A percentile compares a stretch with the other conserved stretches of the same genome.
These are phyloP conservation scores for Cladosporium sp. DNA, from an alignment of 2,329 filamentous ascomycete species.

Conservation along the genomic window DNA sequence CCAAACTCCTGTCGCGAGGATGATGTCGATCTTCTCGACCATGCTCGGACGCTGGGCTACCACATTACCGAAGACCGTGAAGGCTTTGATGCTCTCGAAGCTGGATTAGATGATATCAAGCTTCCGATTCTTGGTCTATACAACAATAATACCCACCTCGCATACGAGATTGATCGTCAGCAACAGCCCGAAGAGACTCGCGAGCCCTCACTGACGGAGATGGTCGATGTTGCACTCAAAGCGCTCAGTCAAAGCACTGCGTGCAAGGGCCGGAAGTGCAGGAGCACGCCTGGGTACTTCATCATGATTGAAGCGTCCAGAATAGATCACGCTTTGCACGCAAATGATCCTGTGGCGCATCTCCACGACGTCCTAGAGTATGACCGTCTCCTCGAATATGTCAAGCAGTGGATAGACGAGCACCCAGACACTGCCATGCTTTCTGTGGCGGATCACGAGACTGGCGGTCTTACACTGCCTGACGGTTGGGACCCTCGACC, in stretches of 20 bases:
- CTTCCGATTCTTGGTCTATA: slow-evolving; percentile 44
- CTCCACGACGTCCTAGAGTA: slow-evolving; percentile 44
- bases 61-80: slow-evolving; percentile 40
- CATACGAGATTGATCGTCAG: slow-evolving; percentile 42
- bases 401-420: slow-evolving; percentile 43
- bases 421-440: slow-evolving; percentile 43
- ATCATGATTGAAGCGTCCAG: slow-evolving; percentile 44
- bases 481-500: slow-evolving; percentile 39
- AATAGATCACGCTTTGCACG: slow-evolving; percentile 39
- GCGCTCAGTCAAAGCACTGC: slow-evolving; percentile 40
- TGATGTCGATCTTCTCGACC: slow-evolving; percentile 40
- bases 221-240: slow-evolving; percentile 42
- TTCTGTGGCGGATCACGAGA: slow-evolving; percentile 45
- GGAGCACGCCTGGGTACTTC: slow-evolving; percentile 41
- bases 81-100: slow-evolving; percentile 38
- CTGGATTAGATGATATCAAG: slow-evolving; percentile 10
- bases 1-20: slow-evolving; percentile 41
- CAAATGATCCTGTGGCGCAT: slow-evolving; percentile 33
- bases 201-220: slow-evolving; percentile 44
- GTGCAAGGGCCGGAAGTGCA: slow-evolving; percentile 20
- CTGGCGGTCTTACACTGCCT: slow-evolving; percentile 42
- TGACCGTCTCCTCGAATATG: slow-evolving; percentile 41
- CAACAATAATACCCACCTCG: slow-evolving; percentile 39
- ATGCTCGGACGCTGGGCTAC: slow-evolving; percentile 39
- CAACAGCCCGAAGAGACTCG: slow-evolving; percentile 28